Evolutionary conservation across 75 land plant species (phyloP), one percentile per base, ranked within the genome.

Genomic region (Cunninghamia lanceolata): DNA sequence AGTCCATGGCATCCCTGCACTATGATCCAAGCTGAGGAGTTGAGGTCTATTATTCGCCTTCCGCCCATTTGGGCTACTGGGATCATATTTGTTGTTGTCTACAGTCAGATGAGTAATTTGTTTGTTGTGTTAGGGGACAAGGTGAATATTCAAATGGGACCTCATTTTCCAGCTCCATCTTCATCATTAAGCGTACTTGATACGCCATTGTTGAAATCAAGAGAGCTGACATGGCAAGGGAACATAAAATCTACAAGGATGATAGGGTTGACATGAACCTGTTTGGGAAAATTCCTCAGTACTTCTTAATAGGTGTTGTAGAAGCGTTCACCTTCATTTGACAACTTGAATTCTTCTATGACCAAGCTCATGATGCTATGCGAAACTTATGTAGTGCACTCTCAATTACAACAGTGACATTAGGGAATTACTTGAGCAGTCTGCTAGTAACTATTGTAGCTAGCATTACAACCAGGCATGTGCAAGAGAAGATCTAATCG

Each of bases 331-430:
- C 89, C 16, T 88, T 83, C 68, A 85, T 93, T 40, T 92, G 91
- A 25, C 89, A 86, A 71, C 81, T 89, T 6, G 92, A 93, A 82
- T 93, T 93, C 43, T 93, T 93, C 81, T 93, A 93, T 43, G 88
- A 88, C 32, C 89, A 93, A 78, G 77, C 88, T n/a, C 95, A 95
- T 4, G 97, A 95, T 85, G 95, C 95, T 35, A 95, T 94, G 95
- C 68, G 97, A 25, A 94, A 94, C 85, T 46, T 94, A 85, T 87
- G 90, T 85, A 90, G 92, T 17, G 97, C 95, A 38, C 68, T 95
- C 15, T 88, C 94, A 3, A 93, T 95, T 66, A 89, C 92, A 25
- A 93, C 97, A 0, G 85, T 84, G 3, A 88, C 97, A 34, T 87
- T 94, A 0, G 97, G 97, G 4, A 94, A 88, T 63, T 95, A 95